These are phyloP conservation scores for Colletotrichum chrysophilum DNA, from an alignment of 2,329 filamentous ascomycete species.

Conservation along the genomic window DNA sequence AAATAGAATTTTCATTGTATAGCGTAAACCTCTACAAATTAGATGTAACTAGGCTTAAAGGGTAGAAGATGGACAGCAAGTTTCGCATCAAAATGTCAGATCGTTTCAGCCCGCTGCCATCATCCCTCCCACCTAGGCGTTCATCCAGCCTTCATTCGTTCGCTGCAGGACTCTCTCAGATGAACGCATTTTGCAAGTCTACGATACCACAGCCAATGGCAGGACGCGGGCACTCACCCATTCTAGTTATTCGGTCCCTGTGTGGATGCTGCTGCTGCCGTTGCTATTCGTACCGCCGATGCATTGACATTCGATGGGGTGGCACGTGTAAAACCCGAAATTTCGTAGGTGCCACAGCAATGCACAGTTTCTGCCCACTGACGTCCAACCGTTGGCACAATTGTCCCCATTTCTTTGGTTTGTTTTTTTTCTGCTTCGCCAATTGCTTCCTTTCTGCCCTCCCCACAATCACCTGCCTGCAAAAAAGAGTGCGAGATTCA, in stretches of 20 bases:
- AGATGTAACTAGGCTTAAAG: no score
- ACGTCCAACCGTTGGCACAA: not conserved
- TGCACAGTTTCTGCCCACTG: not conserved
- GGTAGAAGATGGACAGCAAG: not conserved
- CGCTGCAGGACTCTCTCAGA: not conserved
- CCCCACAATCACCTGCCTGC: not conserved
- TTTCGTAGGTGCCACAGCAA: not conserved
- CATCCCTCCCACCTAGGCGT: not conserved
- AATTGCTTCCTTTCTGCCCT: not conserved
- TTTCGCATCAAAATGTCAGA: conserved; percentile 4
- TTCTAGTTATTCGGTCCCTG: not conserved
- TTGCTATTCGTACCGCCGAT: not conserved
- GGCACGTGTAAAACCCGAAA: not conserved
- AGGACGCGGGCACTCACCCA: not conserved
- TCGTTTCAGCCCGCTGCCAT: conserved; percentile 13
- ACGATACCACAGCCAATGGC: not conserved
- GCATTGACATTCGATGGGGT: not conserved
- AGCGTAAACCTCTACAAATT: no score
- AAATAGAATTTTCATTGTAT: no score
- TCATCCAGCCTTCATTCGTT: not conserved
- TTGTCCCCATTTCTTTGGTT: not conserved
- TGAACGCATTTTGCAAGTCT: conserved; percentile 6
- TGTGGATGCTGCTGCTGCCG: not conserved
- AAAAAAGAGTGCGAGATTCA: not conserved
- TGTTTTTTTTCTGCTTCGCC: not conserved